Conservation (phyloP, 495 filamentous ascomycete species). For the Melanomma pulvis-pyrius region DNA sequence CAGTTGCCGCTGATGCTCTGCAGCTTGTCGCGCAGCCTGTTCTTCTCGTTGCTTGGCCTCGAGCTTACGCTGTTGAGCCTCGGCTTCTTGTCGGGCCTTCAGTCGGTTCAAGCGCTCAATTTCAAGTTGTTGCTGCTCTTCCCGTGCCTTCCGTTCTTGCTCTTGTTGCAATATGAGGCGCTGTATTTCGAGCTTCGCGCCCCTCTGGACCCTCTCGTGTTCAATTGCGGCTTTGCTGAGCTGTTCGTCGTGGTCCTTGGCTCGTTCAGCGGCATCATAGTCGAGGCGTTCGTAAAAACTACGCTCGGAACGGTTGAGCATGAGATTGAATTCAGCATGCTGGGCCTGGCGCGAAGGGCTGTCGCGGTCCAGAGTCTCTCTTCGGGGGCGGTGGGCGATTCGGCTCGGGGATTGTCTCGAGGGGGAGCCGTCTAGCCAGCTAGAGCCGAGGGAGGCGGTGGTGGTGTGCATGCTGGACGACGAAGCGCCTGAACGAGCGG, state of each 20-base stretch:
- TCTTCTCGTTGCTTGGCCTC: slow-evolving; percentile 18
- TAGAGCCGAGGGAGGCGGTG: slow-evolving; percentile 10
- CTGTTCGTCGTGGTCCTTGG: slow-evolving; percentile 56
- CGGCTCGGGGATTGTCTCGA: slow-evolving; percentile 21
- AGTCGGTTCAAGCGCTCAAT: slow-evolving; percentile 30
- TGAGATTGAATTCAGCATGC: slow-evolving; percentile 35
- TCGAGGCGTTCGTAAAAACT: slow-evolving; percentile 28
- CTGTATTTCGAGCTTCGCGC: slow-evolving; percentile 50
- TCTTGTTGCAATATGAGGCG: slow-evolving; percentile 20
- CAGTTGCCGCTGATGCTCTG: slow-evolving; percentile 15
- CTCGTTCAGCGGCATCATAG: slow-evolving; percentile 10
- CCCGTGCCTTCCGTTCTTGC: slow-evolving; percentile 32
- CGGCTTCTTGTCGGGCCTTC: slow-evolving; percentile 20
- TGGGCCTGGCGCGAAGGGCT: slow-evolving; percentile 17
- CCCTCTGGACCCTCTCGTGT: slow-evolving; percentile 65
- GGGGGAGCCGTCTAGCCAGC: slow-evolving; percentile 17
- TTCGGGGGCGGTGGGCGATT: slow-evolving; percentile 10
- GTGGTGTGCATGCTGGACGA: slow-evolving; percentile 26
- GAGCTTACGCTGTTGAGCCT: slow-evolving; percentile 6
- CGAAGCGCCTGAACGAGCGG: slow-evolving; percentile 11
- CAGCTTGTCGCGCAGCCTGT: slow-evolving; percentile 16
- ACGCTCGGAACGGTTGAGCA: slow-evolving; percentile 37
- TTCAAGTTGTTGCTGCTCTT: slow-evolving; percentile 37
- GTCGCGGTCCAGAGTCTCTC: neutral
- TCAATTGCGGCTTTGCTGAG: slow-evolving; percentile 63